Evolutionary conservation across 2,329 filamentous ascomycete genomes (phyloP).

Genomic region (Macrophomina pseudophaseolina): DNA sequence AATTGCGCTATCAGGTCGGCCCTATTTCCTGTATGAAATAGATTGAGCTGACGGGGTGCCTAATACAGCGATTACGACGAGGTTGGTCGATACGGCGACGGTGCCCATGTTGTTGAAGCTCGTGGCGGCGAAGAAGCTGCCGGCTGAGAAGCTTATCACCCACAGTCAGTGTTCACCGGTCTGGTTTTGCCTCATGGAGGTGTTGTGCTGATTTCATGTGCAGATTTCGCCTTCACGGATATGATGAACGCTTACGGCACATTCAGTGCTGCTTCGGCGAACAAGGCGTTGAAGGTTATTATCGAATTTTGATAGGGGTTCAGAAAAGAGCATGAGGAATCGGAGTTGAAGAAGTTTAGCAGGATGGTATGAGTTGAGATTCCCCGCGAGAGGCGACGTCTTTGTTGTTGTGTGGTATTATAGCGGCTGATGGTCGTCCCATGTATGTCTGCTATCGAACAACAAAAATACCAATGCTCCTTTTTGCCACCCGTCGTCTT

Average conservation of each 20-base stretch:
- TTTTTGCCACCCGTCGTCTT: too few species aligned
- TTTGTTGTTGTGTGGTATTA: neutral
- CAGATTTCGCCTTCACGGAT: conserved; percentile 48
- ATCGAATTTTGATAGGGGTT: conserved; percentile 39
- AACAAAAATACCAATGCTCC: neutral
- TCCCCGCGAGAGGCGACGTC: neutral
- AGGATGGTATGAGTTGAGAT: neutral
- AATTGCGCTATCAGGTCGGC: too few species aligned
- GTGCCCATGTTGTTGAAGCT: conserved; percentile 58
- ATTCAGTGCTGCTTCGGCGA: conserved; percentile 50
- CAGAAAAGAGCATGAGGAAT: neutral
- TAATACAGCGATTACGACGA: conserved; percentile 51
- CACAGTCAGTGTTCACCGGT: conserved; percentile 35
- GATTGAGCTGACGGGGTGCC: neutral
- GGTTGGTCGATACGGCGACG: conserved; percentile 55
- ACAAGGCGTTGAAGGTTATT: conserved; percentile 53
- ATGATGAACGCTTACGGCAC: conserved; percentile 53
- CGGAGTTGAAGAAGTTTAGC: neutral
- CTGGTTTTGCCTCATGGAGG: neutral
- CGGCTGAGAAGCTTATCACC: conserved; percentile 52
- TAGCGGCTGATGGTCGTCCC: neutral
- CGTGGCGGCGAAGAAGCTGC: conserved; percentile 48
- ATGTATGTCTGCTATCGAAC: neutral
- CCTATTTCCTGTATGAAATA: neutral
- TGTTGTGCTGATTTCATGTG: too few species aligned